Conservation (phyloP, 352 stramenopile species). For the Pythium folliculosum region DNA sequence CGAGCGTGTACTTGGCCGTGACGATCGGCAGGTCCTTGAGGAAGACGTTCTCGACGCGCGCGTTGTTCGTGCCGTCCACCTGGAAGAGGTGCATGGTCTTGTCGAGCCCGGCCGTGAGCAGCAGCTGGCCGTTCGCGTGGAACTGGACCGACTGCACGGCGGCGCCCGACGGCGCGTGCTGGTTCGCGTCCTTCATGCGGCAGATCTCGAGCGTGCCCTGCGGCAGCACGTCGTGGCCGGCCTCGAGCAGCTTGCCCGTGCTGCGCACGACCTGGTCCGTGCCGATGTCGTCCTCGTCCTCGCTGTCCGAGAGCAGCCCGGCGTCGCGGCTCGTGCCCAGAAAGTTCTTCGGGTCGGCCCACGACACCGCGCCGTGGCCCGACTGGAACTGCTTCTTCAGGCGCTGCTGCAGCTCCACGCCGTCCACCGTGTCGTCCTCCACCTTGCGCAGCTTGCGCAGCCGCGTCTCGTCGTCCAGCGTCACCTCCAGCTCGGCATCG, state of each 20-base stretch:
- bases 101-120: constrained; percentile 91
- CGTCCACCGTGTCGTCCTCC: constrained; percentile 61
- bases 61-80: constrained; percentile 88
- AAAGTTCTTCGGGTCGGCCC: constrained; percentile 78
- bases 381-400: constrained; percentile 85
- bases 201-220: constrained; percentile 64
- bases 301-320: constrained; percentile 49
- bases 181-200: constrained; percentile 92
- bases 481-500: constrained; percentile 72
- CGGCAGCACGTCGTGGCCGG: constrained; percentile 50
- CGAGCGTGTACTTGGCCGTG: constrained; percentile 81
- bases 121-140: constrained; percentile 84
- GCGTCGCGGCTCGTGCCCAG: constrained; percentile 33
- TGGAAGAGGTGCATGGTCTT: constrained; percentile 94
- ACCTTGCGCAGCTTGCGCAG: constrained; percentile 86
- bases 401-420: constrained; percentile 73
- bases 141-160: constrained; percentile 90
- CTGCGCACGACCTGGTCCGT: constrained; percentile 51
- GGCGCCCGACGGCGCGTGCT: constrained; percentile 80
- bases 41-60: constrained; percentile 89
- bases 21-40: constrained; percentile 90
- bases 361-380: constrained; percentile 53
- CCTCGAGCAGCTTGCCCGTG: constrained; percentile 60
- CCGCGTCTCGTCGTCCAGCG: constrained; percentile 63
- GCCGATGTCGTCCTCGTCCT: constrained; percentile 59